A percentile compares a stretch with the other conserved stretches of the same genome.
Conservation (phyloP, 495 filamentous ascomycete species). For the Neurospora intermedia region DNA sequence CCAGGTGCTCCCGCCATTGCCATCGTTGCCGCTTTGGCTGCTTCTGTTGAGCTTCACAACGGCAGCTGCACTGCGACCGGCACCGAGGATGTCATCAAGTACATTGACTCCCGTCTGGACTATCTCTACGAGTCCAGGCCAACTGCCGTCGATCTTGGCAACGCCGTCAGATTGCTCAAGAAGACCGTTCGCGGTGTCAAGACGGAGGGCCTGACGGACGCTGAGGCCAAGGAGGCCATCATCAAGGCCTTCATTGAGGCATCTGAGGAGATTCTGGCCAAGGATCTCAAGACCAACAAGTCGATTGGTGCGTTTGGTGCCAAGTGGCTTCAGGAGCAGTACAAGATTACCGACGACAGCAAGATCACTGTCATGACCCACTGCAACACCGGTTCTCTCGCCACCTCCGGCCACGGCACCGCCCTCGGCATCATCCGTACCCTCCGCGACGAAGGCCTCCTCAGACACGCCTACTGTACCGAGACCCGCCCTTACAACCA, state of each 20-base stretch:
- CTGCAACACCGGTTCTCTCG: slow-evolving; percentile 96
- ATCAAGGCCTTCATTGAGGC: slow-evolving; percentile 57
- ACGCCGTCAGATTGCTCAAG: slow-evolving; percentile 76
- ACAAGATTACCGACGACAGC: slow-evolving; percentile 28
- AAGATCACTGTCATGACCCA: slow-evolving; percentile 75
- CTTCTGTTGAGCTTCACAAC: slow-evolving; percentile 62
- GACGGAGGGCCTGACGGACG: slow-evolving; percentile 18
- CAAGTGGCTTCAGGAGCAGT: slow-evolving; percentile 57
- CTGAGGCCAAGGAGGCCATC: slow-evolving; percentile 34
- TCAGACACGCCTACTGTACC: slow-evolving; percentile 84
- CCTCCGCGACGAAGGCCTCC: slow-evolving; percentile 49
- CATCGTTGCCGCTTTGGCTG: slow-evolving; percentile 82
- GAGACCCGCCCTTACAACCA: slow-evolving; percentile 98
- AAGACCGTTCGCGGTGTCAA: slow-evolving; percentile 34
- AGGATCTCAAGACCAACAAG: slow-evolving; percentile 78
- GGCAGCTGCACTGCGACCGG: slow-evolving; percentile 33
- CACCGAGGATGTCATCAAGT: slow-evolving; percentile 48
- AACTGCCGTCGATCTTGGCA: slow-evolving; percentile 87
- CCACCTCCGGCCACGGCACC: slow-evolving; percentile 93
- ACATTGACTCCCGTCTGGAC: slow-evolving; percentile 63
- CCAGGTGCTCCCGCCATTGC: slow-evolving; percentile 91
- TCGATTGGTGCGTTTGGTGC: slow-evolving; percentile 75
- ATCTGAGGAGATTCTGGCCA: slow-evolving; percentile 78
- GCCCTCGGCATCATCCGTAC: slow-evolving; percentile 88
- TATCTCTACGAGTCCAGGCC: slow-evolving; percentile 81